A percentile compares a stretch with the other conserved stretches of the same genome.
Conservation (phyloP, 441 rosid genomes). For the Biscutella laevigata region DNA sequence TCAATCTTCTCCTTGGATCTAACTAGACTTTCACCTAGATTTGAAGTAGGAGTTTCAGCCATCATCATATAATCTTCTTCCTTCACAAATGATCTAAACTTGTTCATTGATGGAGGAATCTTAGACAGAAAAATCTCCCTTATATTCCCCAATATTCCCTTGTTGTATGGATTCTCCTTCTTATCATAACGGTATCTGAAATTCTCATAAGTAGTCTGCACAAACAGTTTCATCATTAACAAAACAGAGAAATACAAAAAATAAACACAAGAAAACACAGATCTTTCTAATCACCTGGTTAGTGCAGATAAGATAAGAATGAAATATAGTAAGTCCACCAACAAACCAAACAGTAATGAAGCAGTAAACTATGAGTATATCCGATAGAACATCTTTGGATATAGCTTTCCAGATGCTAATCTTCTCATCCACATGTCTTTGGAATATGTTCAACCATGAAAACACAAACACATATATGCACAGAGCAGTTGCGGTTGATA, state of each 20-base stretch:
- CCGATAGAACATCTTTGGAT: conserved; percentile 50
- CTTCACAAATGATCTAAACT: conserved; percentile 55
- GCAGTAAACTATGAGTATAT: conserved; percentile 73
- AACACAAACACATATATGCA: conserved; percentile 66
- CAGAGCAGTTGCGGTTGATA: conserved; percentile 72
- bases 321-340: conserved; percentile 86
- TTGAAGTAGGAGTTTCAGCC: conserved; percentile 34
- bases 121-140: conserved; percentile 52
- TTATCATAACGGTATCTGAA: conserved; percentile 84
- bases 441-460: conserved; percentile 65
- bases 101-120: conserved; percentile 69
- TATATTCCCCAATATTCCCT: conserved; percentile 44
- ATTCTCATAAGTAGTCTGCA: conserved; percentile 94
- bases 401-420: conserved; percentile 51
- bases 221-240: conserved; percentile 6
- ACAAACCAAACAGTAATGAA: conserved; percentile 88
- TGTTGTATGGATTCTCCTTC: conserved; percentile 77
- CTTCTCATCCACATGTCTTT: conserved; percentile 29
- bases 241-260: background rate
- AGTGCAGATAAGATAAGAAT: conserved; percentile 78
- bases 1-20: conserved; percentile 68
- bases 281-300: conserved; percentile 56
- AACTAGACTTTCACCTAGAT: conserved; percentile 35
- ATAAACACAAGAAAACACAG: background rate
- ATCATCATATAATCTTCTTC: conserved; percentile 50